Base-by-base conservation (phyloP, 1,139 yeast genomes). In the Scheffersomyces lignicola region DNA sequence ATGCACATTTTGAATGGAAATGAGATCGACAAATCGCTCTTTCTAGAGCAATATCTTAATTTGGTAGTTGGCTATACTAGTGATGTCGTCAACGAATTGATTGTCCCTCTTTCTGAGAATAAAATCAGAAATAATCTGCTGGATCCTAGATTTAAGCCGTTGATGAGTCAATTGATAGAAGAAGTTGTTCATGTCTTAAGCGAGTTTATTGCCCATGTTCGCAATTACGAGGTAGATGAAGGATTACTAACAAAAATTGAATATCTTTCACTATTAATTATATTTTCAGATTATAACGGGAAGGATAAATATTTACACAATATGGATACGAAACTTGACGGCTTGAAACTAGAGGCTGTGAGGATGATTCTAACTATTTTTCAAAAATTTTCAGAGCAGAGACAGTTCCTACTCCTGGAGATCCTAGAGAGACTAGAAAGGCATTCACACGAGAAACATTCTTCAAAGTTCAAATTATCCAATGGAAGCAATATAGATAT, bases 391-490 rank as follows among this genome's bases (percentile, higher is more conserved):
- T 58, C 65, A 0, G 70, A 67, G 25, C 92, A 84, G 47, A 62
- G 83, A 35, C 59, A 58, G 1, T 81, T 81, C 48, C 65, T 85
- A 5, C 47, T 83, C 8, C 74, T 73, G 33, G 90, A 84, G 49
- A 51, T 83, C 3, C 48, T 82, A 11, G 57, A 70, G 2, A 72
- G 71, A 36, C 56, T 78, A 37, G 76, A 70, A 32, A 69, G 62
- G 29, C 50, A 80, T 4, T 74, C 83, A 0, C 49, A 61, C 3
- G 62, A 62, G 37, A 69, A 74, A 47, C 5, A n/a, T 15, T 5
- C n/a, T 4, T 11, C 29, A 3, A 26, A 16, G 6, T 26, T 7
- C 20, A 26, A 8, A 26, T 16, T 26, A 15, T 10, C 18, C 5
- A 26, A 26, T 15, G 29, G 29, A 4, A 15, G n/a, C 13, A 26